phyloP scores from a whole-genome alignment of 2,329 filamentous ascomycete genomes.

The Elsinoe necatrix region DNA sequence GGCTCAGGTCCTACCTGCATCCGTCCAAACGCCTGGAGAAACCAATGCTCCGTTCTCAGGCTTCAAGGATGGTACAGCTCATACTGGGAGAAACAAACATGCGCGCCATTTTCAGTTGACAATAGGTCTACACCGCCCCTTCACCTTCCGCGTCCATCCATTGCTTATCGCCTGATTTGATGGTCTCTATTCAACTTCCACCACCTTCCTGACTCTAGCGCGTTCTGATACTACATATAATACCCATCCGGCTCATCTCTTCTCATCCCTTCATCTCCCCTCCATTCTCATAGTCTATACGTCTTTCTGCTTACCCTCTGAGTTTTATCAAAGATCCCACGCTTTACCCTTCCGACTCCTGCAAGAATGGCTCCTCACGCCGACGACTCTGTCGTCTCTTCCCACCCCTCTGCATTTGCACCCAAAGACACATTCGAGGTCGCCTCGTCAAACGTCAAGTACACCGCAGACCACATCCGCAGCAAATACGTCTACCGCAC shows the following conservation, averaged over 20 bases:
- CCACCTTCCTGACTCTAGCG: not conserved
- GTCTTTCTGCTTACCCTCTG: too few species aligned
- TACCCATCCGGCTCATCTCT: not conserved
- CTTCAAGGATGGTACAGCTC: constrained; percentile 10
- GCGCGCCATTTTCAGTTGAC: constrained; percentile 14
- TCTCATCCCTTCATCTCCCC: not conserved
- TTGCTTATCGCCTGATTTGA: not conserved
- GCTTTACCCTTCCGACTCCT: not conserved
- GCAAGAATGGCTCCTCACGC: constrained; percentile 87
- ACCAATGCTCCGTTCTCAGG: constrained; percentile 10
- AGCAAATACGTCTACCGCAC: constrained; percentile 97
- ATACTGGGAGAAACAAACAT: constrained; percentile 17
- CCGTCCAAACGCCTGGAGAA: constrained; percentile 15
- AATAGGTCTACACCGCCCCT: constrained; percentile 6
- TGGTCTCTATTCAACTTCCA: not conserved
- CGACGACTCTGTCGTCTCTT: constrained; percentile 43
- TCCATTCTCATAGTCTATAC: not conserved
- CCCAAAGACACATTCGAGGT: constrained; percentile 56
- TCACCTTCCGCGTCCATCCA: constrained; percentile 10
- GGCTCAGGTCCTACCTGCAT: not conserved
- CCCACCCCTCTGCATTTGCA: constrained; percentile 30
- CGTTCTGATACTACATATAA: not conserved
- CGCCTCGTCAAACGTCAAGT: constrained; percentile 83
- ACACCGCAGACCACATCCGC: constrained; percentile 79
- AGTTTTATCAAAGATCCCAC: too few species aligned